These are phyloP conservation scores for Fraxinus angustifolia DNA, from an alignment of 305 asterid genomes.

Conservation along the genomic window DNA sequence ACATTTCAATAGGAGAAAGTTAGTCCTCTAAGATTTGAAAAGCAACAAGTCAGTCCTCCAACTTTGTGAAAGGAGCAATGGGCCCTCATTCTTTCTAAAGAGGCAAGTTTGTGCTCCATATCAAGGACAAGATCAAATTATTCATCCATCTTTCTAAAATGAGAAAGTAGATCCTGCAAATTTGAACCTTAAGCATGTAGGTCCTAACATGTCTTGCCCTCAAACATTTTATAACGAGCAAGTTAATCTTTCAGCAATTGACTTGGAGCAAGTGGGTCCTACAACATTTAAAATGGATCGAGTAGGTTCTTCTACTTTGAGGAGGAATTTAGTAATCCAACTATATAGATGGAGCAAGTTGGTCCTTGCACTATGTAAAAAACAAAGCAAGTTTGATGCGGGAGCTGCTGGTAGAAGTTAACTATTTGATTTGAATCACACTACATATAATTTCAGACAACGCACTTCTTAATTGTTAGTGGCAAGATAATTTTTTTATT, in stretches of 20 bases:
- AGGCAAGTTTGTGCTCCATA: not conserved
- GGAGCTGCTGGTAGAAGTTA: not conserved
- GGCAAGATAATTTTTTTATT: not conserved
- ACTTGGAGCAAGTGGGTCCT: not conserved
- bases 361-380: not conserved
- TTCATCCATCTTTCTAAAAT: not conserved
- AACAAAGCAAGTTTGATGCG: not conserved
- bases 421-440: not conserved
- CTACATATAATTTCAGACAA: not conserved
- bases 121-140: not conserved
- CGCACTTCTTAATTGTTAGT: not conserved
- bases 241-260: not conserved
- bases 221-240: not conserved
- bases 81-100: not conserved
- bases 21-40: not conserved
- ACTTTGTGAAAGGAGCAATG: not conserved
- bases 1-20: too few relatives aligned
- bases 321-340: not conserved
- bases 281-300: not conserved
- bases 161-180: not conserved
- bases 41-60: not conserved
- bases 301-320: not conserved
- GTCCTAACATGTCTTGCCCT: not conserved
- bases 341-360: not conserved
- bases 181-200: not conserved